Evolutionary conservation across 1,284 basidiomycete genomes (phyloP).

Genomic region (Malassezia slooffiae): DNA sequence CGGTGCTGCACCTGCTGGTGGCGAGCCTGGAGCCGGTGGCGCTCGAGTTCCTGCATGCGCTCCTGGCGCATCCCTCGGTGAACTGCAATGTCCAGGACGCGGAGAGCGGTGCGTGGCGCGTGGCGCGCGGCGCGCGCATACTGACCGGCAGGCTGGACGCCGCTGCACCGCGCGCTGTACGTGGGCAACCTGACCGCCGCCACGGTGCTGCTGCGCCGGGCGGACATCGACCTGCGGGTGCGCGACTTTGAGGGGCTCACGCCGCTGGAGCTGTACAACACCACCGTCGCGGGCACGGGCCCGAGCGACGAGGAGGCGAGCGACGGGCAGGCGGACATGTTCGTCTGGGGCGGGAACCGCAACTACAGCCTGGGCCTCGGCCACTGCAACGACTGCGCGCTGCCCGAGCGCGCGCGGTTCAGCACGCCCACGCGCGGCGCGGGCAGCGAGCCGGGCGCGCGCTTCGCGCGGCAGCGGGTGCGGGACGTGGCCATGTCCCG

Average conservation of each 20-base stretch:
- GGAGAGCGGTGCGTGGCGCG: no score
- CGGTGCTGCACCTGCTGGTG: slow-evolving; percentile 70
- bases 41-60: slow-evolving; percentile 65
- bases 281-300: slow-evolving; percentile 34
- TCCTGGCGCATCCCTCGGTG: slow-evolving; percentile 67
- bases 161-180: slow-evolving; percentile 83
- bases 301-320: slow-evolving; percentile 2
- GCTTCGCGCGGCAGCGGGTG: slow-evolving; percentile 33
- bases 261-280: slow-evolving; percentile 83
- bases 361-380: slow-evolving; percentile 60
- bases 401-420: slow-evolving; percentile 67
- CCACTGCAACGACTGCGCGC: slow-evolving; percentile 65
- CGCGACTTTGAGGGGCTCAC: slow-evolving; percentile 86
- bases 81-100: slow-evolving; percentile 70
- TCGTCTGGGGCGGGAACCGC: slow-evolving; percentile 81
- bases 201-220: slow-evolving; percentile 61
- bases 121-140: no score
- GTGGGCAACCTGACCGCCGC: slow-evolving; percentile 69
- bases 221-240: slow-evolving; percentile 62
- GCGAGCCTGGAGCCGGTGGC: slow-evolving; percentile 56
- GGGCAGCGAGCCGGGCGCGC: slow-evolving; percentile 19
- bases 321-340: slow-evolving; percentile 53
- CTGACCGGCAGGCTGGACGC: slow-evolving; percentile 65
- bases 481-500: slow-evolving; percentile 36
- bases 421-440: slow-evolving; percentile 17